Evolutionary conservation across 2,329 filamentous ascomycete species (phyloP).

Genomic region (Venturia oleaginea): DNA sequence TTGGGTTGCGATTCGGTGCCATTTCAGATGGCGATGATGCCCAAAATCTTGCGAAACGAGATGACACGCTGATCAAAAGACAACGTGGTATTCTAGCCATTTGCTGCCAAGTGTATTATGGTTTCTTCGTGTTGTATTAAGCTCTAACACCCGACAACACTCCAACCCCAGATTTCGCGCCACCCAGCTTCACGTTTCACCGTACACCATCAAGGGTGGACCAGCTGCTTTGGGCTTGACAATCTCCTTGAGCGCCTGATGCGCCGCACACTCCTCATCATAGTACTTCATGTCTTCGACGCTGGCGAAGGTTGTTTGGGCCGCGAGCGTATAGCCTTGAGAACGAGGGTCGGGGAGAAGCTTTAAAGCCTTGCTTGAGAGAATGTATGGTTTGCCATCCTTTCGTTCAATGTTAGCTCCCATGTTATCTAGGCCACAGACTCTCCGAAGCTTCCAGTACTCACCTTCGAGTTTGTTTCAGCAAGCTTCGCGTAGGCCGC

Average conservation of each 20-base stretch:
- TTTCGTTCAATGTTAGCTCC: conserved; percentile 25
- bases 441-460: background rate
- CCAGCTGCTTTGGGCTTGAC: conserved; percentile 19
- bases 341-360: conserved; percentile 49
- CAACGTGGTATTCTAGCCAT: background rate
- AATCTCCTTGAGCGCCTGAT: conserved; percentile 39
- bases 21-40: background rate
- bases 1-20: background rate
- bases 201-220: conserved; percentile 3
- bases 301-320: conserved; percentile 54
- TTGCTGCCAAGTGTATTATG: background rate
- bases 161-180: background rate
- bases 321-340: conserved; percentile 57
- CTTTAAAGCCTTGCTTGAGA: conserved; percentile 46
- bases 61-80: background rate
- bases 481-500: conserved; percentile 10
- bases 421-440: background rate
- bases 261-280: conserved; percentile 50
- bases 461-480: conserved; percentile 12
- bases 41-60: conserved; percentile 1
- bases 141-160: background rate
- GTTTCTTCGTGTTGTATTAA: background rate
- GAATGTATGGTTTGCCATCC: conserved; percentile 65
- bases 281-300: conserved; percentile 63
- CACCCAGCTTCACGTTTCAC: background rate